A percentile compares a stretch with the other conserved stretches of the same genome.
Conservation (phyloP, 2,329 filamentous ascomycete genomes). For the Aurifilum marmelostoma region DNA sequence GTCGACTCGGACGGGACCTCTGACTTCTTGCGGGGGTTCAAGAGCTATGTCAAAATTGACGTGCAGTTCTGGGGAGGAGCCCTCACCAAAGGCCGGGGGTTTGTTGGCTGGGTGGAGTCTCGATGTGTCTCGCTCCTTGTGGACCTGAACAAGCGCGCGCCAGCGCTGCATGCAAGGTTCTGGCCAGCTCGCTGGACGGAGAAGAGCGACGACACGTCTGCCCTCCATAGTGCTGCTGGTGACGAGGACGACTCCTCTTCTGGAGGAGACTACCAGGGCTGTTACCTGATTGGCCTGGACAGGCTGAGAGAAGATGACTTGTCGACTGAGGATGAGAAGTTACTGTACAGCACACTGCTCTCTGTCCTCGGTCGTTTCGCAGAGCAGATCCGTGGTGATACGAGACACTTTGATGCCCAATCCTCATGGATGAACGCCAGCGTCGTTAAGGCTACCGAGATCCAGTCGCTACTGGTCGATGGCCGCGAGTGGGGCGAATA, state of each 20-base stretch:
- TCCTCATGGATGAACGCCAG: conserved; percentile 53
- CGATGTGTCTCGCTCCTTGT: conserved; percentile 60
- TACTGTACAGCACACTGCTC: conserved; percentile 48
- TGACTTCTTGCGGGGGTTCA: conserved; percentile 56
- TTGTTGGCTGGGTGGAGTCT: conserved; percentile 68
- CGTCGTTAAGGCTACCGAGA: conserved; percentile 43
- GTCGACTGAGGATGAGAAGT: conserved; percentile 46
- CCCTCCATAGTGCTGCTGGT: conserved; percentile 26
- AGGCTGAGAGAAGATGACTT: conserved; percentile 33
- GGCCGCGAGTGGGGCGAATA: conserved; percentile 54
- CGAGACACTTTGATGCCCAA: conserved; percentile 52
- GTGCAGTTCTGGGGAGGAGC: conserved; percentile 68
- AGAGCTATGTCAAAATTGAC: conserved; percentile 62
- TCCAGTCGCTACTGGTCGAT: conserved; percentile 51
- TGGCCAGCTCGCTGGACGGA: conserved; percentile 65
- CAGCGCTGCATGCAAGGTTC: conserved; percentile 57
- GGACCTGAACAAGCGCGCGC: conserved; percentile 58
- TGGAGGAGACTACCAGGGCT: conserved; percentile 61
- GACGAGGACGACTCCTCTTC: conserved; percentile 34
- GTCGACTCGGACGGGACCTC: conserved; percentile 39
- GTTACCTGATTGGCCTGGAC: conserved; percentile 64
- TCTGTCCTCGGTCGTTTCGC: conserved; percentile 53
- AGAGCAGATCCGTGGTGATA: conserved; percentile 48
- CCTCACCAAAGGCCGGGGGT: conserved; percentile 53
- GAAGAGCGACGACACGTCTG: conserved; percentile 29